phyloP scores from a whole-genome alignment of 2,329 filamentous ascomycete genomes.

The Alternaria consortialis region DNA sequence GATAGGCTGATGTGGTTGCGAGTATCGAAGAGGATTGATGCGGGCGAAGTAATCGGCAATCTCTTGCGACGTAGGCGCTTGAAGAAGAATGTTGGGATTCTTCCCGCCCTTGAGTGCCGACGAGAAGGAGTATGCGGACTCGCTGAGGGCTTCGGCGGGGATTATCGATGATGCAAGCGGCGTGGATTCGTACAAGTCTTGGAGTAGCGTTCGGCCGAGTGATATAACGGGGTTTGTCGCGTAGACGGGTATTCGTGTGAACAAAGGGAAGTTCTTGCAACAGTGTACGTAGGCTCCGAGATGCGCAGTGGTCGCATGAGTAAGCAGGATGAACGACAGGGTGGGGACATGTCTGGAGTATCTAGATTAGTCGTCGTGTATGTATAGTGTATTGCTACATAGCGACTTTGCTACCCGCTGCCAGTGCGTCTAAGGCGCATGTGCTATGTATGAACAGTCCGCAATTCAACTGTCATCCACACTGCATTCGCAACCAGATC shows the following conservation, averaged over 20 bases:
- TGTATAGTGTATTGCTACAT: constrained; percentile 13
- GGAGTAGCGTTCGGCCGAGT: constrained; percentile 86
- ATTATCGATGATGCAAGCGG: constrained; percentile 88
- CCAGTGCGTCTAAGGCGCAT: background rate
- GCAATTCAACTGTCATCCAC: constrained; percentile 11
- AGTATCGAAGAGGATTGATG: constrained; percentile 94
- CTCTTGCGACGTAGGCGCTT: constrained; percentile 82
- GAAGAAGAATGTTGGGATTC: constrained; percentile 64
- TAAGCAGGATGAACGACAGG: constrained; percentile 90
- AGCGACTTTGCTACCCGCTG: constrained; percentile 10
- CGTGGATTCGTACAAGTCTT: constrained; percentile 91
- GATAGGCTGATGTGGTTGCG: constrained; percentile 90
- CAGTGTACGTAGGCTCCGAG: constrained; percentile 94
- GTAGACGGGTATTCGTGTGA: constrained; percentile 91
- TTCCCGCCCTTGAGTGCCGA: constrained; percentile 62
- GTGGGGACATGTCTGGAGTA: constrained; percentile 80
- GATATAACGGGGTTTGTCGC: constrained; percentile 93
- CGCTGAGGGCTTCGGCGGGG: constrained; percentile 74
- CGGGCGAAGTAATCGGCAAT: constrained; percentile 91
- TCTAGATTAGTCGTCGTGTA: constrained; percentile 29
- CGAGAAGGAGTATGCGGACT: constrained; percentile 61
- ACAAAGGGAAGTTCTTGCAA: constrained; percentile 94
- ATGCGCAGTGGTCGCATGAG: constrained; percentile 90
- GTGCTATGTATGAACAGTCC: background rate
- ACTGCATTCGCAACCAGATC: constrained; percentile 1